These are phyloP conservation scores for Pyrenochaeta sp. DNA, from an alignment of 2,329 filamentous ascomycete species.

Conservation along the genomic window DNA sequence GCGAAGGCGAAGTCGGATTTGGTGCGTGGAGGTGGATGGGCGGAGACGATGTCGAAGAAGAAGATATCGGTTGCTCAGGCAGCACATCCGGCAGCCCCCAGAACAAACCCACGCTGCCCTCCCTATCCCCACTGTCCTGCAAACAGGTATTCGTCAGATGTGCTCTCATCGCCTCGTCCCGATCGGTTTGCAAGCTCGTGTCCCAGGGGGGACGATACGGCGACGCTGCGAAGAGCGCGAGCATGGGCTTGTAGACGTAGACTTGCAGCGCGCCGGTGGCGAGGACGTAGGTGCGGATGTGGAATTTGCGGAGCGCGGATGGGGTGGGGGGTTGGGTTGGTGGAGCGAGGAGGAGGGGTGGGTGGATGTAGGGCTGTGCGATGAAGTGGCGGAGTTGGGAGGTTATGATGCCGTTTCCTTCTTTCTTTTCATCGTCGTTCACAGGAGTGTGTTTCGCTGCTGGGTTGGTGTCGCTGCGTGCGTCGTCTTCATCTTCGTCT, in stretches of 20 bases:
- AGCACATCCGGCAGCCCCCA: slow-evolving; percentile 66
- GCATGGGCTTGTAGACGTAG: slow-evolving; percentile 88
- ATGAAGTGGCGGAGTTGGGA: slow-evolving; percentile 96
- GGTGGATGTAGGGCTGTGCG: slow-evolving; percentile 92
- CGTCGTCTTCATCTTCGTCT: slow-evolving; percentile 50
- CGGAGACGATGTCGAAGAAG: background rate
- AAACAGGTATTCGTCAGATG: slow-evolving; percentile 97
- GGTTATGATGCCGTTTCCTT: slow-evolving; percentile 70
- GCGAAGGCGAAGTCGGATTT: too few relatives aligned
- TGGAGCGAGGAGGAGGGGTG: slow-evolving; percentile 74
- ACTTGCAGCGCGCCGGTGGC: slow-evolving; percentile 79
- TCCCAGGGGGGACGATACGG: slow-evolving; percentile 72
- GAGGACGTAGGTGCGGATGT: slow-evolving; percentile 90
- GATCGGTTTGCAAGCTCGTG: slow-evolving; percentile 19
- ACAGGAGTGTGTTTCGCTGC: too few relatives aligned
- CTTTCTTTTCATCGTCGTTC: slow-evolving; percentile 44
- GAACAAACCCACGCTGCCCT: slow-evolving; percentile 76
- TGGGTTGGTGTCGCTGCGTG: slow-evolving; percentile 42
- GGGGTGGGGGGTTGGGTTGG: slow-evolving; percentile 5
- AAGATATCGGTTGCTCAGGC: slow-evolving; percentile 28
- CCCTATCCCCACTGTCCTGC: slow-evolving; percentile 65
- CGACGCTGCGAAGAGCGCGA: slow-evolving; percentile 86
- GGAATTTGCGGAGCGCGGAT: slow-evolving; percentile 76
- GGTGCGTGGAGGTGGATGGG: background rate
- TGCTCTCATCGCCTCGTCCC: slow-evolving; percentile 63